phyloP scores from a whole-genome alignment of 2,329 filamentous ascomycete genomes.

The Trichophyton mentagrophytes region DNA sequence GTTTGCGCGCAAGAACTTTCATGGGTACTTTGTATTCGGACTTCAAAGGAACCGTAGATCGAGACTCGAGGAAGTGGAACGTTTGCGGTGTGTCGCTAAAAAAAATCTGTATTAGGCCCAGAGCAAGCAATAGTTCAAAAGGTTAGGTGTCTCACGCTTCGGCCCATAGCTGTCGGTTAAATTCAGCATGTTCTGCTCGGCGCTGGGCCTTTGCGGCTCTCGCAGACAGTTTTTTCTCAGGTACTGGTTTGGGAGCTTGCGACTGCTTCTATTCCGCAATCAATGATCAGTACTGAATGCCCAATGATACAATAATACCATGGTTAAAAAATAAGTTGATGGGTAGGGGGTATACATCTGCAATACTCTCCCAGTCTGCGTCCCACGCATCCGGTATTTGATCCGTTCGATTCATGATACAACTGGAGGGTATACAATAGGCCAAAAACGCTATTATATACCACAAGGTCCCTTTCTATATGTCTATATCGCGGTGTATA shows the following conservation, averaged over 20 bases:
- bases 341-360: slow-evolving; percentile 44
- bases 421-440: not conserved
- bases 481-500: not conserved
- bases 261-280: slow-evolving; percentile 21
- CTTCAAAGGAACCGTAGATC: slow-evolving; percentile 49
- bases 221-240: slow-evolving; percentile 34
- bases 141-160: slow-evolving; percentile 51
- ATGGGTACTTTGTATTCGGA: slow-evolving; percentile 68
- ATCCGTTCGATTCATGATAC: slow-evolving; percentile 33
- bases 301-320: not conserved
- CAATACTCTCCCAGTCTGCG: slow-evolving; percentile 74
- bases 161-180: slow-evolving; percentile 78
- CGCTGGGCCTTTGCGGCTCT: slow-evolving; percentile 63
- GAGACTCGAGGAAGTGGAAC: slow-evolving; percentile 61
- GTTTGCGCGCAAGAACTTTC: slow-evolving; percentile 75
- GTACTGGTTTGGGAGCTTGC: slow-evolving; percentile 17
- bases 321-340: not conserved
- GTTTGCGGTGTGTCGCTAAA: slow-evolving; percentile 59
- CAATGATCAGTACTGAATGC: no score
- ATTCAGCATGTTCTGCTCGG: slow-evolving; percentile 65
- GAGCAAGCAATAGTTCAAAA: not conserved
- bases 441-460: not conserved
- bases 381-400: slow-evolving; percentile 72
- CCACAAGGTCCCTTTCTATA: not conserved
- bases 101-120: not conserved